Evolutionary conservation across 2,329 filamentous ascomycete species (phyloP), one percentile per base, ranked within the genome.

Genomic region (Phoma sp.): DNA sequence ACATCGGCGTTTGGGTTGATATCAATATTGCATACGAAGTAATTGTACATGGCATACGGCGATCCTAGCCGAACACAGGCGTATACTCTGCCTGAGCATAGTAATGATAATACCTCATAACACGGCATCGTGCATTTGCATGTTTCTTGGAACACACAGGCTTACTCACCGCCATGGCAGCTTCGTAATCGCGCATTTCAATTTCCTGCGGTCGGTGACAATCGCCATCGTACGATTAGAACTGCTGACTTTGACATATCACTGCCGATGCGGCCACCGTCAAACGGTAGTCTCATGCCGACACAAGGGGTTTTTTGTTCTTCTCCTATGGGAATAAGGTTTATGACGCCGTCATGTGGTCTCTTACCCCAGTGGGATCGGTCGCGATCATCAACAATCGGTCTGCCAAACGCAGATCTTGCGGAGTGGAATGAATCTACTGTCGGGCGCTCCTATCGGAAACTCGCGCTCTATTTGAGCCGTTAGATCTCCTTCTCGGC

Each of bases 1-100:
- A 9, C 30, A 62, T 32, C 42, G 53, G 35, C 47, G 39, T 33
- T 39, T 67, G 43, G 62, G 55, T 13, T 62, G 25, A 59, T 43
- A 24, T 10, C 25, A 43, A 13, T 9, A 8, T 38, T 40, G 33
- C 40, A 24, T 10, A 37, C 18, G 18, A 18, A 18, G 18, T 18
- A 18, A 18, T 29, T 29, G 27, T 29, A 29, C 10, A 35, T 32
- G 42, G 41, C 41, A 55, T 35, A 30, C 9, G 35, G 36, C 25
- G 32, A 33, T 29, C n/a, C 13, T 3, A 41, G 30, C 36, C 10
- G 11, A 13, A 41, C n/a, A 14, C 11, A 24, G 42, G 37, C 46
- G 36, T 33, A 24, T 14, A 42, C 29, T 10, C 4, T 41, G 30
- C 25, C 35, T 2, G 36, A n/a, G n/a, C 14, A 37, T 9, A 18